Base-by-base conservation (phyloP, 2,329 filamentous ascomycete species). In the Biscogniauxia mediterranea region DNA sequence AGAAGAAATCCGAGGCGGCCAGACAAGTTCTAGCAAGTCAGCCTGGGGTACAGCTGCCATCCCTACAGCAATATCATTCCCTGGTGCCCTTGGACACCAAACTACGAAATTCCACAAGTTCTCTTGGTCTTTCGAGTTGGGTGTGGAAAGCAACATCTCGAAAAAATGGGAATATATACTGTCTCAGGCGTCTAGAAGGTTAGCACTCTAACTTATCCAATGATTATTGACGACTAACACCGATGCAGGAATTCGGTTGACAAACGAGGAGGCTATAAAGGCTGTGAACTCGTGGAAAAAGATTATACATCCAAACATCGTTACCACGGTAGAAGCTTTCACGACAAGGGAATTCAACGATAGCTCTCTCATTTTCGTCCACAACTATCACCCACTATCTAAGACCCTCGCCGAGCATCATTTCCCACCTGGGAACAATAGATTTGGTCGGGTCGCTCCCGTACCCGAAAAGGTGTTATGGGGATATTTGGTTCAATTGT, bases 271-370 rank as follows among this genome's bases (percentile, higher is more conserved):
- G 68, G 91, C 93, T 3, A 96, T 98, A 57, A 85, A 90, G 61
- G 87, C 90, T 1, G 90, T 95, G 59, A 92, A 93, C 69, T 88
- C 91, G 11, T 99, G 95, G 95, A 94, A 93, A 71, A 87, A 90
- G 61, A 85, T 99, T 55, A 85, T 86, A 71, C 94, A 89, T 70
- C 90, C 88, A 60, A 92, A 87, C 66, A 86, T 98, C 20, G 94
- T 98, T 28, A 90, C 89, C 0, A 86, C 96, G 8, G 89, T 96
- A 70, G 93, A 97, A 76, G 92, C 92, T 0, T 99, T 99, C 71
- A 99, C 95, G 0, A 96, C 92, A 13, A 84, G 93, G 63, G 91
- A 90, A 25, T 99, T 99, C 75, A 92, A 92, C 59, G 95, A 98
- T 74, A 96, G 92, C 76, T 98, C 95, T 2, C 83, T 99, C 58